Percentiles rank a stretch among this genome's conserved stretches.
Evolutionary conservation across 2,329 filamentous ascomycete genomes (phyloP).

Genomic region (Paradendryphiella salina): DNA sequence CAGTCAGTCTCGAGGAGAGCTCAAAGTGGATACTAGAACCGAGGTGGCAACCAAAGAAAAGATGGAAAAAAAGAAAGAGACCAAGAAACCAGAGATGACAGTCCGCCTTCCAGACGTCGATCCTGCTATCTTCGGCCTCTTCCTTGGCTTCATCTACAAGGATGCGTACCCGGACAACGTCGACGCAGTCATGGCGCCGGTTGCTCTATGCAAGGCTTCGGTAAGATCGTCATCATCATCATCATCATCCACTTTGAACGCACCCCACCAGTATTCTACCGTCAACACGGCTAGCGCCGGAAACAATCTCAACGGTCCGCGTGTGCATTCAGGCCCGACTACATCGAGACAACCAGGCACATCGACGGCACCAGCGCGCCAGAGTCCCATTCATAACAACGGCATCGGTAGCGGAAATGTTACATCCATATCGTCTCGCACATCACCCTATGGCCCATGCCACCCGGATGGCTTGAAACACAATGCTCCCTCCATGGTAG

Average conservation of each 20-base stretch:
- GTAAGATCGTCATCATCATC: too few relatives aligned
- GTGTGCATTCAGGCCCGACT: neutral
- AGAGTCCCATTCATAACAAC: too few relatives aligned
- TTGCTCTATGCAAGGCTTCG: neutral
- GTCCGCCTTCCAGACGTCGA: conserved; percentile 15
- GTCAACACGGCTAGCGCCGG: too few relatives aligned
- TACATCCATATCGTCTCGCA: neutral
- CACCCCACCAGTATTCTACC: neutral
- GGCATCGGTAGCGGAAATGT: neutral
- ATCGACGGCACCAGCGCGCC: neutral
- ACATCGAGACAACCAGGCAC: neutral
- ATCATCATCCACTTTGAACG: too few relatives aligned
- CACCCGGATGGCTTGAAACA: neutral
- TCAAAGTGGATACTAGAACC: neutral
- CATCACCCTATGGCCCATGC: too few relatives aligned
- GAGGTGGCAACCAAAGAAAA: neutral
- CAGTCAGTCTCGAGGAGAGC: neutral
- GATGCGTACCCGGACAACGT: conserved; percentile 19
- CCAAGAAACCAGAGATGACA: neutral
- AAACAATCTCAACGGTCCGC: neutral
- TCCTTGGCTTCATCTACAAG: conserved; percentile 28
- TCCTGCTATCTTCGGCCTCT: conserved; percentile 23
- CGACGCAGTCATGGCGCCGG: neutral
- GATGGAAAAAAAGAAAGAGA: neutral
- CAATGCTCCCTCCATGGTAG: neutral